Base-by-base conservation (phyloP, 495 filamentous ascomycete species). In the Trichoderma orchidacearum region DNA sequence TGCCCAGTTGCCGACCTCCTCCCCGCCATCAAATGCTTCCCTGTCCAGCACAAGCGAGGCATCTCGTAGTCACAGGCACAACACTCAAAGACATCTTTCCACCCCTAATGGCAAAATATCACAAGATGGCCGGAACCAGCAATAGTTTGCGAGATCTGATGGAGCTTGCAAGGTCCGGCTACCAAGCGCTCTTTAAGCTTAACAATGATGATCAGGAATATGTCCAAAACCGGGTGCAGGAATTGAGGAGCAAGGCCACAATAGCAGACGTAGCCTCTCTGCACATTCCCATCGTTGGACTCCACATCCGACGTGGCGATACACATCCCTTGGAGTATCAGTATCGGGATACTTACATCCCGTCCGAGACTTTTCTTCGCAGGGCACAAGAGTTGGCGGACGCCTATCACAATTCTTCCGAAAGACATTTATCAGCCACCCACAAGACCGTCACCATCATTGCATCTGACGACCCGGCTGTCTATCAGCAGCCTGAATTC, bases 301-400 rank as follows among this genome's bases (percentile, higher is more conserved):
- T 88, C 18, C 87, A 90, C 58, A 73, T 90, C 51, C 81, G 87
- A n/a, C 80, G 80, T 29, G 87, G 87, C 18, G 87, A 91, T 62
- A 68, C 75, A 0, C 83, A 85, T 56, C 84, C 84, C 0, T 71
- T 75, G 53, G 85, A 87, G 61, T 82, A 72, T 57, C 80, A 86
- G 62, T 85, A 85, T 62, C 70, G 71, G 36, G 75, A 81, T 35
- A 81, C 82, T 51, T 88, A 89, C 58, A 75, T 90, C 9, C 87
- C 87, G 1, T 63, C 87, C 0, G 75, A 81, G 36, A 68, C 70
- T 9, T 90, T 87, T 62, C 62, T 66, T 12, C 72, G 80, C 31
- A 68, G 64, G 3, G 77, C 74, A 9, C 67, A 67, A 7, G 69
- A 73, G 30, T 48, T 79, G 38, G 60, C 78, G 30, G 70, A 71